A percentile compares a stretch with the other conserved stretches of the same genome.
phyloP scores from a whole-genome alignment of 192 early-diverging fungal species.

The Gonapodya prolifera region DNA sequence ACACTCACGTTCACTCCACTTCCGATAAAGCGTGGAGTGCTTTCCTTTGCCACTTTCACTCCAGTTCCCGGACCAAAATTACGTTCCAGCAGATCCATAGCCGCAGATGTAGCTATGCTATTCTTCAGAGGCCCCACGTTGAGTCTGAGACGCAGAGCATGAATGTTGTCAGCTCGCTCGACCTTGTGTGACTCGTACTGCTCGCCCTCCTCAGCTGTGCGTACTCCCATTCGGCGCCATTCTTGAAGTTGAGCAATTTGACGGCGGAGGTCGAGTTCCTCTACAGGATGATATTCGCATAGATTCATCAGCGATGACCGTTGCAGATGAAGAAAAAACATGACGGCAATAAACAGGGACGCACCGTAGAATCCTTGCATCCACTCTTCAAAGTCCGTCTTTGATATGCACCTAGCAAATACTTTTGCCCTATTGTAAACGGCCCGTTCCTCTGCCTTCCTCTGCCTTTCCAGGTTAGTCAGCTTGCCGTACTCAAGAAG shows the following conservation, averaged over 20 bases:
- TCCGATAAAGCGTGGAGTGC: too few species aligned
- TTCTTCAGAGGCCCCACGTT: too few species aligned
- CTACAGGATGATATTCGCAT: conserved; percentile 33
- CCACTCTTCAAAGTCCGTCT: conserved; percentile 38
- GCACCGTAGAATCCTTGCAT: background rate
- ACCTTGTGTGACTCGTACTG: conserved; percentile 34
- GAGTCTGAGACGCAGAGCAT: too few species aligned
- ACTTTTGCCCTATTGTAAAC: conserved; percentile 62
- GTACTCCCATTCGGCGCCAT: conserved; percentile 80
- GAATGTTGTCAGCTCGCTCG: too few species aligned
- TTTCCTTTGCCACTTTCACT: too few species aligned
- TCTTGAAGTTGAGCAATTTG: conserved; percentile 79
- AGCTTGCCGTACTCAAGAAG: conserved; percentile 75
- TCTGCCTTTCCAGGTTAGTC: conserved; percentile 64
- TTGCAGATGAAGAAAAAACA: conserved; percentile 5
- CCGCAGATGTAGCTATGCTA: too few species aligned
- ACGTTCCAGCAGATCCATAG: too few species aligned
- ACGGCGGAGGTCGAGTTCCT: conserved; percentile 34
- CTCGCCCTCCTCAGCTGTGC: conserved; percentile 52
- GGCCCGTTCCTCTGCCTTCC: conserved; percentile 81
- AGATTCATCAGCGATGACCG: conserved; percentile 72
- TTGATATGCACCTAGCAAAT: conserved; percentile 76
- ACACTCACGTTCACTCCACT: too few species aligned
- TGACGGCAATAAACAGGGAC: background rate
- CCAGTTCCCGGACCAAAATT: too few species aligned